phyloP scores from a whole-genome alignment of 2,329 filamentous ascomycete species.

The Xylariales sp. region DNA sequence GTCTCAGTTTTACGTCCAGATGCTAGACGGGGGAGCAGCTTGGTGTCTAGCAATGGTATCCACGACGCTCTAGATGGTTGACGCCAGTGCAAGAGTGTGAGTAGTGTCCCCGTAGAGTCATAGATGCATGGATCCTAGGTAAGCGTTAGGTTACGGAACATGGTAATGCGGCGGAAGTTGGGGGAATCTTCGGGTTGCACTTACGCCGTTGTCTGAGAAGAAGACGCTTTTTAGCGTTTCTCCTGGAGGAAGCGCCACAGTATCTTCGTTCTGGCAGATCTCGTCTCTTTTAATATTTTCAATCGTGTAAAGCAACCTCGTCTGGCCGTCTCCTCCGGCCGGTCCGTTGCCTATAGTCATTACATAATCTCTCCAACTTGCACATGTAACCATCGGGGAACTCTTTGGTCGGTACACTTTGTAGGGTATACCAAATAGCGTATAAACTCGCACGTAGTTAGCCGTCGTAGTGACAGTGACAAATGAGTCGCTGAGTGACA shows the following conservation, averaged over 20 bases:
- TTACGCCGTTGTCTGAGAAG: constrained; percentile 89
- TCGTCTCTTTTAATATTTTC: constrained; percentile 95
- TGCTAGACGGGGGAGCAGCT: constrained; percentile 81
- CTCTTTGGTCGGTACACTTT: constrained; percentile 93
- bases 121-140: constrained; percentile 91
- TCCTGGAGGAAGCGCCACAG: constrained; percentile 82
- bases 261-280: constrained; percentile 93
- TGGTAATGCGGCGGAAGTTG: constrained; percentile 28
- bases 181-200: constrained; percentile 48
- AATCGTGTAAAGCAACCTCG: constrained; percentile 87
- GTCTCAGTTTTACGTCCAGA: constrained; percentile 87
- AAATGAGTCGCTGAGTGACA: constrained; percentile 92
- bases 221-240: constrained; percentile 83
- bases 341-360: constrained; percentile 94
- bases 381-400: constrained; percentile 88
- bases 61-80: constrained; percentile 85
- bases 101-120: constrained; percentile 87
- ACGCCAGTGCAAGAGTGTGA: constrained; percentile 92
- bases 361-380: constrained; percentile 96
- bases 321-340: constrained; percentile 79
- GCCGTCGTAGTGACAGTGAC: constrained; percentile 87
- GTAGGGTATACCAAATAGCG: constrained; percentile 89
- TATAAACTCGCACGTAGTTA: constrained; percentile 93
- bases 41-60: constrained; percentile 93
- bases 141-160: constrained; percentile 36